A percentile compares a stretch with the other conserved stretches of the same genome.
Conservation (phyloP, 805 yeast species). For the Ogataea wickerhamii region DNA sequence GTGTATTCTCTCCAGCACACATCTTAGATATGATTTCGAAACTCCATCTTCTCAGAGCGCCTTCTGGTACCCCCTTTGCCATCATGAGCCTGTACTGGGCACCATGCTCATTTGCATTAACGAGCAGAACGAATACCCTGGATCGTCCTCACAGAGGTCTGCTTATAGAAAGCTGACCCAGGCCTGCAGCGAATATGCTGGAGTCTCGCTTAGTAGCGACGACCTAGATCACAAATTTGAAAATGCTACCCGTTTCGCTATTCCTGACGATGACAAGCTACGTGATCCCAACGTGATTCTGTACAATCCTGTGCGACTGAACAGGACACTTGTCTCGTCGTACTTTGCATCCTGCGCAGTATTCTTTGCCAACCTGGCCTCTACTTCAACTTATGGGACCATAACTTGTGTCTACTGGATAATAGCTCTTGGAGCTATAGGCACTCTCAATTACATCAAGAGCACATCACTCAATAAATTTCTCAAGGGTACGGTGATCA, state of each 20-base stretch:
- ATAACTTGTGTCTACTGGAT: constrained; percentile 25
- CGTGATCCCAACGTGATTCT: constrained; percentile 1
- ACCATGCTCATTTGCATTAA: constrained; percentile 24
- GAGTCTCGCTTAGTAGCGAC: constrained; percentile 5
- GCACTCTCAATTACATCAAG: constrained; percentile 17
- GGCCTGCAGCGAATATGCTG: constrained; percentile 13
- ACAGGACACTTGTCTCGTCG: constrained; percentile 4
- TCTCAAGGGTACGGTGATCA: constrained; percentile 7
- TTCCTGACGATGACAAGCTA: not conserved
- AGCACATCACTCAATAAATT: constrained; percentile 5
- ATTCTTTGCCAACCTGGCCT: constrained; percentile 21
- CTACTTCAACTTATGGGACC: constrained; percentile 13
- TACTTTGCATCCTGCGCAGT: constrained; percentile 16
- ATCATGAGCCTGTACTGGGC: constrained; percentile 25
- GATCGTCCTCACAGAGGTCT: constrained; percentile 2
- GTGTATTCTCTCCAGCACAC: constrained; percentile 17
- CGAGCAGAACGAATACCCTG: constrained; percentile 8
- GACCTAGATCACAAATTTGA: constrained; percentile 5
- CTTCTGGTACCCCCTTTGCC: constrained; percentile 25
- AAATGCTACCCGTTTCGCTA: constrained; percentile 15
- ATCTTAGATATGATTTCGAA: constrained; percentile 19
- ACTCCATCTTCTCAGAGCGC: constrained; percentile 8
- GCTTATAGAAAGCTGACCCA: constrained; percentile 8
- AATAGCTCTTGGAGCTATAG: constrained; percentile 11
- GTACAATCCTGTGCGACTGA: constrained; percentile 17